Percentiles rank a stretch among this genome's conserved stretches.
These are phyloP conservation scores for Spiromastix sp. DNA, from an alignment of 2,329 filamentous ascomycete genomes.

Conservation along the genomic window DNA sequence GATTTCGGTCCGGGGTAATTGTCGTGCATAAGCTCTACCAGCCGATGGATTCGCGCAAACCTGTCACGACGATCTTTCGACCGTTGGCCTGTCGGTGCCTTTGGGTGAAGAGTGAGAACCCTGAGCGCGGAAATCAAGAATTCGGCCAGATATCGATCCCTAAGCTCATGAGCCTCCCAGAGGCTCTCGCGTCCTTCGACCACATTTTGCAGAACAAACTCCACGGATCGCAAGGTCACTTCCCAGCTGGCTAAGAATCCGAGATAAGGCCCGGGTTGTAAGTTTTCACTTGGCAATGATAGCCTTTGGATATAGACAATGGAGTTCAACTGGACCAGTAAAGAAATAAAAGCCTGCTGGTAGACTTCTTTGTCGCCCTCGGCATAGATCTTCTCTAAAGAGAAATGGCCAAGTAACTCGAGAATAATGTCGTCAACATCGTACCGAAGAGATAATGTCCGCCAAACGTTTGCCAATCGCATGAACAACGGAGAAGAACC, in stretches of 20 bases:
- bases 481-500: conserved; percentile 28
- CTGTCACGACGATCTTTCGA: conserved; percentile 28
- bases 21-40: conserved; percentile 30
- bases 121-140: conserved; percentile 29
- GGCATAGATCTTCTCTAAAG: conserved; percentile 33
- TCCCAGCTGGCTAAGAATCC: conserved; percentile 34
- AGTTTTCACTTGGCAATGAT: conserved; percentile 27
- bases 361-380: conserved; percentile 25
- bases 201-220: conserved; percentile 29
- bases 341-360: conserved; percentile 25
- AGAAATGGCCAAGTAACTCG: conserved; percentile 34
- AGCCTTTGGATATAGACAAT: conserved; percentile 33
- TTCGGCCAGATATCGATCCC: conserved; percentile 30
- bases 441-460: conserved; percentile 28
- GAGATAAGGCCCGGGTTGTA: conserved; percentile 27
- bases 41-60: conserved; percentile 28
- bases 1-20: conserved; percentile 30
- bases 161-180: conserved; percentile 20
- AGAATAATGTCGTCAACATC: conserved; percentile 33
- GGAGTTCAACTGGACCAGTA: conserved; percentile 30
- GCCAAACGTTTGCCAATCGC: conserved; percentile 27
- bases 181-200: conserved; percentile 28
- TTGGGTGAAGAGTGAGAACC: conserved; percentile 30
- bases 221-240: conserved; percentile 27
- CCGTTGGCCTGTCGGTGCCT: conserved; percentile 21